phyloP scores from a whole-genome alignment of 176 grass and related monocot genomes.

The Oryza meridionalis region DNA sequence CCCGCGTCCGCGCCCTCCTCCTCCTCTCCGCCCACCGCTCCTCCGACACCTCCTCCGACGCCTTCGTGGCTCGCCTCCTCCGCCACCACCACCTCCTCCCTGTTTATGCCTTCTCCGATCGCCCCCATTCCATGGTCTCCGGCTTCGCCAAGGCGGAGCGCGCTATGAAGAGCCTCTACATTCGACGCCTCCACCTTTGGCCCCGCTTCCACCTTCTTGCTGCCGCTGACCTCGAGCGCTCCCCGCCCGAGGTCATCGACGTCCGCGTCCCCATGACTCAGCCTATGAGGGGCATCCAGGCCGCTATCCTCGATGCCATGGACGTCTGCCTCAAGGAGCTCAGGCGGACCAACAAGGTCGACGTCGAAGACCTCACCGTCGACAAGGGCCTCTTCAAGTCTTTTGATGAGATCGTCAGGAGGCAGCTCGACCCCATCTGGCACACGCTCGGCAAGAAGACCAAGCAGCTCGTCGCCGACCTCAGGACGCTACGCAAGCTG shows the following conservation, averaged over 20 bases:
- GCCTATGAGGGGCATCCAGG: conserved; percentile 83
- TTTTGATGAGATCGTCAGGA: conserved; percentile 91
- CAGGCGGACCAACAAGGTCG: conserved; percentile 86
- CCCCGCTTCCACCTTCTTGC: conserved; percentile 89
- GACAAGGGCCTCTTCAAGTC: conserved; percentile 97
- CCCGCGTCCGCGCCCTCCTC: conserved; percentile 57
- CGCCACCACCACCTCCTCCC: conserved; percentile 60
- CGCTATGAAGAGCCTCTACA: conserved; percentile 83
- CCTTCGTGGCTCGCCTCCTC: conserved; percentile 81
- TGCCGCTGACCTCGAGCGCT: conserved; percentile 70
- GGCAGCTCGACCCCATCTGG: conserved; percentile 95
- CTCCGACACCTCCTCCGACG: conserved; percentile 78
- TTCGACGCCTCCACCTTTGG: conserved; percentile 90
- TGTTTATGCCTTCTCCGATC: conserved; percentile 80
- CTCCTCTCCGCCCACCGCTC: conserved; percentile 71
- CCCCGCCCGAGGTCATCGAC: conserved; percentile 85
- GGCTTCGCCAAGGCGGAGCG: conserved; percentile 94
- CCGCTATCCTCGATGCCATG: conserved; percentile 76
- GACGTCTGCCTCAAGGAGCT: conserved; percentile 96
- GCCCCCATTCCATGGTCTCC: conserved; percentile 80
- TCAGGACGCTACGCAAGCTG: conserved; percentile 91
- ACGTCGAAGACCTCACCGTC: conserved; percentile 88
- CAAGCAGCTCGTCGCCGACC: conserved; percentile 95
- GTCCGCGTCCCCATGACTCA: conserved; percentile 77
- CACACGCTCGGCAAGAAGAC: conserved; percentile 98